A percentile compares a stretch with the other conserved stretches of the same genome.
phyloP scores from a whole-genome alignment of 768 basidiomycete species.

The Galerina marginata region DNA sequence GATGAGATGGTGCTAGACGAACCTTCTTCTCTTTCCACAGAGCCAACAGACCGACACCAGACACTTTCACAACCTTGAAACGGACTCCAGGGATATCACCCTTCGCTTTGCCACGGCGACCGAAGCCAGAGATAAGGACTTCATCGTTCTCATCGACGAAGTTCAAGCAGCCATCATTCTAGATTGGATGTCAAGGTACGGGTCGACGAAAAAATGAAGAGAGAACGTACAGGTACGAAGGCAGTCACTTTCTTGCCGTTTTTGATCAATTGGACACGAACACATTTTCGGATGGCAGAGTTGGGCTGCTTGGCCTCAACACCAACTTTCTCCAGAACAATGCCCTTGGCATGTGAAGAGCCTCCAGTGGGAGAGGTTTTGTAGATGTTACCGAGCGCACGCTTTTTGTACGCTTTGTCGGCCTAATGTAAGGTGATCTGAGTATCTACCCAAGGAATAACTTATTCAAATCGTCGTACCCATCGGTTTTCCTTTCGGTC shows the following conservation, averaged over 20 bases:
- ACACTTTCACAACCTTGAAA: conserved; percentile 99
- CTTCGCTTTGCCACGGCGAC: conserved; percentile 99
- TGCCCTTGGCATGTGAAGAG: conserved; percentile 99
- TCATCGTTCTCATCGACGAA: conserved; percentile 99
- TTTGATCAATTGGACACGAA: conserved; percentile 99
- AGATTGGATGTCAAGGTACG: conserved; percentile 10
- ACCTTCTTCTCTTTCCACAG: conserved; percentile 99
- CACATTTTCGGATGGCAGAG: conserved; percentile 99
- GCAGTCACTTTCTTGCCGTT: conserved; percentile 99
- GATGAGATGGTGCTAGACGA: conserved; percentile 26
- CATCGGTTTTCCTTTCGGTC: conserved; percentile 96
- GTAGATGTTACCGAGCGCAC: conserved; percentile 98
- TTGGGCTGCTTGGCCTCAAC: conserved; percentile 99
- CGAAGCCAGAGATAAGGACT: conserved; percentile 99
- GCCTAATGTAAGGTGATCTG: conserved; percentile 56
- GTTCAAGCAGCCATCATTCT: conserved; percentile 98
- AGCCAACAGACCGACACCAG: conserved; percentile 97
- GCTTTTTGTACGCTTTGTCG: conserved; percentile 99
- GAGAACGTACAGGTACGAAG: conserved; percentile 88
- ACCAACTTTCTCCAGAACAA: conserved; percentile 99
- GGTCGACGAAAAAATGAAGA: conserved; percentile 3
- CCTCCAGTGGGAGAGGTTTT: conserved; percentile 99
- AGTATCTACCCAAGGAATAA: not conserved
- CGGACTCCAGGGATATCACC: conserved; percentile 99
- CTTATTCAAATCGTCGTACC: conserved; percentile 59